Evolutionary conservation across 1,139 yeast species (phyloP).

Genomic region (Tardiomyces blankii): DNA sequence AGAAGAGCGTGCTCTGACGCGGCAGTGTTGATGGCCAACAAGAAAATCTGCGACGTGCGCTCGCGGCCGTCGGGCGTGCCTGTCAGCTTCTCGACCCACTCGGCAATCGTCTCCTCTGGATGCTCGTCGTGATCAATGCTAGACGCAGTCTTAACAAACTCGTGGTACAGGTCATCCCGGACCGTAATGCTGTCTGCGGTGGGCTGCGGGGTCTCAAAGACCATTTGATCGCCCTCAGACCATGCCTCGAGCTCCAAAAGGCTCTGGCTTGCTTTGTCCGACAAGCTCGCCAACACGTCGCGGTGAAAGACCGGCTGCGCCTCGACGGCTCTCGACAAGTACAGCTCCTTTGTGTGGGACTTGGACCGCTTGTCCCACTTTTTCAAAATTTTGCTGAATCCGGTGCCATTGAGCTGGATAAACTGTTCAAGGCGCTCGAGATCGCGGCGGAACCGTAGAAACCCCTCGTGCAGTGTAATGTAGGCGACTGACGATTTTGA

Average conservation of each 20-base stretch:
- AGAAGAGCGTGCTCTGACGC: slow-evolving; percentile 32
- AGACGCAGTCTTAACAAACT: slow-evolving; percentile 50
- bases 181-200: slow-evolving; percentile 1
- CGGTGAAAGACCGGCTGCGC: slow-evolving; percentile 96
- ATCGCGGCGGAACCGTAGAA: slow-evolving; percentile 82
- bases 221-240: slow-evolving; percentile 56
- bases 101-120: slow-evolving; percentile 18
- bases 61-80: slow-evolving; percentile 31
- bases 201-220: slow-evolving; percentile 19
- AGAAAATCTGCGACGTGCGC: slow-evolving; percentile 52
- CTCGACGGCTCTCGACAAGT: slow-evolving; percentile 82
- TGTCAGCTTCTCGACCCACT: slow-evolving; percentile 42
- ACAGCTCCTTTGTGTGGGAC: slow-evolving; percentile 86
- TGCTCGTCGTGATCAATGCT: slow-evolving; percentile 21
- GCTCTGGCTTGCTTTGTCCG: slow-evolving; percentile 70
- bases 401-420: slow-evolving; percentile 88
- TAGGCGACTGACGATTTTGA: slow-evolving; percentile 43
- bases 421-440: slow-evolving; percentile 81
- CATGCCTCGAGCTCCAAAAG: slow-evolving; percentile 78
- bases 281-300: slow-evolving; percentile 71
- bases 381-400: slow-evolving; percentile 86
- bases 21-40: slow-evolving; percentile 43
- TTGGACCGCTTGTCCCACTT: slow-evolving; percentile 98
- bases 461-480: slow-evolving; percentile 69
- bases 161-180: slow-evolving; percentile 51